Evolutionary conservation across 1,139 yeast genomes (phyloP).

Genomic region (Yamadazyma aaseri): DNA sequence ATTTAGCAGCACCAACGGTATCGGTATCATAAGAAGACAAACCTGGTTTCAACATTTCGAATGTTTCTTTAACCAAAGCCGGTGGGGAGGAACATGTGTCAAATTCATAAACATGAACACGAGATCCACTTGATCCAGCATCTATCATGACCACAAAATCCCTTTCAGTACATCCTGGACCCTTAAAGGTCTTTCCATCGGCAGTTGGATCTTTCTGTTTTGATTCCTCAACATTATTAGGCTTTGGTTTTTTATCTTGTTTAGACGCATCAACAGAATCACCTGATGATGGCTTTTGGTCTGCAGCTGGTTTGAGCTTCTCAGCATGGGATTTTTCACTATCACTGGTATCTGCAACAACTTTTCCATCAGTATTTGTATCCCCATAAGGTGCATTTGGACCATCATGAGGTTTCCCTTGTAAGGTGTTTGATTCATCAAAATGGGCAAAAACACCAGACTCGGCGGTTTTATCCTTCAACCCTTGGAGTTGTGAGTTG

Average conservation of each 20-base stretch:
- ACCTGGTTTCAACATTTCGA: constrained; percentile 91
- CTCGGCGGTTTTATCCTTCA: constrained; percentile 27
- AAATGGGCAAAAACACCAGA: constrained; percentile 16
- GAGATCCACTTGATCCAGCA: constrained; percentile 96
- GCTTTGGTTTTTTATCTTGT: not conserved
- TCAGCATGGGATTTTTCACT: constrained; percentile 16
- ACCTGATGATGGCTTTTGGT: constrained; percentile 6
- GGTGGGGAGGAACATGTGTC: constrained; percentile 86
- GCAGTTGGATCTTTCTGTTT: not conserved
- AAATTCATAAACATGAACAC: constrained; percentile 91
- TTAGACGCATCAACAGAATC: constrained; percentile 2
- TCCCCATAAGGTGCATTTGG: constrained; percentile 35
- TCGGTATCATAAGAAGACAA: constrained; percentile 82
- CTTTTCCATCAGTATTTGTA: constrained; percentile 6
- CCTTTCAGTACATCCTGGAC: constrained; percentile 27
- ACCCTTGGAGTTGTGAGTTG: constrained; percentile 25
- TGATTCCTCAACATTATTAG: too few species aligned
- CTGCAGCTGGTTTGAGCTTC: constrained; percentile 9
- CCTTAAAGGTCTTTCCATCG: constrained; percentile 2
- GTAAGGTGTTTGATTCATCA: constrained; percentile 32
- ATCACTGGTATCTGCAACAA: constrained; percentile 17
- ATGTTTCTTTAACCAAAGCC: constrained; percentile 68
- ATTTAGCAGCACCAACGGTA: constrained; percentile 78
- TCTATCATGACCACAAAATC: constrained; percentile 82
- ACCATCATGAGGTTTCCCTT: constrained; percentile 34